phyloP scores from a whole-genome alignment of 345 rosid genomes.

The Brassica incana region DNA sequence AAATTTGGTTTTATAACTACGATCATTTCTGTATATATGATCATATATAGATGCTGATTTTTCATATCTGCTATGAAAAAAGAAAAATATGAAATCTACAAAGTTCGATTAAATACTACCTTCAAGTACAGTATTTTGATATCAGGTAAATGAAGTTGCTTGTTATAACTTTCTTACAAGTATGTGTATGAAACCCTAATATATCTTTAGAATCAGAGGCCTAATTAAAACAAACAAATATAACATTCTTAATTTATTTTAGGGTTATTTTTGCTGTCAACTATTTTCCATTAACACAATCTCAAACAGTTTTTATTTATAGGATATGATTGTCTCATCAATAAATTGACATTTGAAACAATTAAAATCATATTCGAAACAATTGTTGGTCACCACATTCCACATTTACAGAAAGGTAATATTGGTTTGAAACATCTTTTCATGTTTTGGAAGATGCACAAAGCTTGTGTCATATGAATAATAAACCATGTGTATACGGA shows the following conservation, averaged over 20 bases:
- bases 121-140: not conserved
- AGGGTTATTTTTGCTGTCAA: not conserved
- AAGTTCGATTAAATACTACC: not conserved
- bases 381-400: not conserved
- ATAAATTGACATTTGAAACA: not conserved
- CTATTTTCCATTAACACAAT: not conserved
- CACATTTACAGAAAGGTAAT: not conserved
- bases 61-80: conserved; percentile 13
- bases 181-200: not conserved
- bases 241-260: not conserved
- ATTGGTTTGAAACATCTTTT: not conserved
- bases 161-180: not conserved
- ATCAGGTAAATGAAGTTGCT: not conserved
- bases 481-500: not conserved
- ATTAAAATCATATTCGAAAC: not conserved
- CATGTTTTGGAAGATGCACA: not conserved
- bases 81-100: not conserved
- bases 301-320: not conserved
- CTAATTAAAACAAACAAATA: not conserved
- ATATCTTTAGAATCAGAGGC: not conserved
- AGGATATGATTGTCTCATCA: not conserved
- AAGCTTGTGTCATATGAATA: not conserved
- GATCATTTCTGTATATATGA: conserved; percentile 22
- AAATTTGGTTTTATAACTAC: conserved; percentile 28
- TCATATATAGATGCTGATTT: conserved; percentile 13